phyloP scores from a whole-genome alignment of 2,329 filamentous ascomycete species.

The Colletotrichum higginsianum region DNA sequence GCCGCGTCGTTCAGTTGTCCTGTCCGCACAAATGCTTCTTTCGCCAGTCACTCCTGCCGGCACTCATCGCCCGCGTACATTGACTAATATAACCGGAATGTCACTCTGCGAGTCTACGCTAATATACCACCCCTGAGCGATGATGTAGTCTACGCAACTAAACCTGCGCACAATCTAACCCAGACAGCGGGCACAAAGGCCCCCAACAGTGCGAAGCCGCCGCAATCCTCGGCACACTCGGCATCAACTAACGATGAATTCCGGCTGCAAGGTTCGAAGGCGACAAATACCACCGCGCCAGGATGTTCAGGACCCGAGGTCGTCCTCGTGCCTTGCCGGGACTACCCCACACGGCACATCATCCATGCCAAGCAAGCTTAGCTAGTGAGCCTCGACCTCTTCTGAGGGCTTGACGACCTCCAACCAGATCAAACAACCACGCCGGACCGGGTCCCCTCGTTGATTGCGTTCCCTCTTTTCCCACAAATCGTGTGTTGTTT shows the following conservation, averaged over 20 bases:
- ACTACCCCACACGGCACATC: slow-evolving; percentile 35
- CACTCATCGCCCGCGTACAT: slow-evolving; percentile 8
- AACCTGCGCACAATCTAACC: slow-evolving; percentile 18
- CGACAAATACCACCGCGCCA: not conserved
- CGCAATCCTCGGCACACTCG: slow-evolving; percentile 14
- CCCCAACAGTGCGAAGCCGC: not conserved
- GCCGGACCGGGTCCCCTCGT: not conserved
- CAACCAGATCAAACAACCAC: not conserved
- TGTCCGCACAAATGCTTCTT: not conserved
- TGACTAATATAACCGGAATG: slow-evolving; percentile 19
- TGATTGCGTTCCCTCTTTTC: slow-evolving; percentile 5
- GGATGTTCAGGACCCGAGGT: slow-evolving; percentile 26
- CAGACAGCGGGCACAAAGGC: not conserved
- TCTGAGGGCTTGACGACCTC: not conserved
- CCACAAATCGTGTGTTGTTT: slow-evolving; percentile 15
- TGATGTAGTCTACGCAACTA: not conserved
- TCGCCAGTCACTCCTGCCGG: not conserved
- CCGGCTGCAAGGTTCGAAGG: slow-evolving; percentile 1
- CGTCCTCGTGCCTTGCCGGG: slow-evolving; percentile 15
- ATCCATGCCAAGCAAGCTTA: slow-evolving; percentile 33
- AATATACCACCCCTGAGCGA: not conserved
- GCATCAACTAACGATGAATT: slow-evolving; percentile 10
- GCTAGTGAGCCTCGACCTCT: not conserved
- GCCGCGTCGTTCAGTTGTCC: too few relatives aligned
- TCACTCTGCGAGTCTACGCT: not conserved